Evolutionary conservation across 2,329 filamentous ascomycete species (phyloP), one percentile per base, ranked within the genome.

Genomic region (Aspergillus sp.): DNA sequence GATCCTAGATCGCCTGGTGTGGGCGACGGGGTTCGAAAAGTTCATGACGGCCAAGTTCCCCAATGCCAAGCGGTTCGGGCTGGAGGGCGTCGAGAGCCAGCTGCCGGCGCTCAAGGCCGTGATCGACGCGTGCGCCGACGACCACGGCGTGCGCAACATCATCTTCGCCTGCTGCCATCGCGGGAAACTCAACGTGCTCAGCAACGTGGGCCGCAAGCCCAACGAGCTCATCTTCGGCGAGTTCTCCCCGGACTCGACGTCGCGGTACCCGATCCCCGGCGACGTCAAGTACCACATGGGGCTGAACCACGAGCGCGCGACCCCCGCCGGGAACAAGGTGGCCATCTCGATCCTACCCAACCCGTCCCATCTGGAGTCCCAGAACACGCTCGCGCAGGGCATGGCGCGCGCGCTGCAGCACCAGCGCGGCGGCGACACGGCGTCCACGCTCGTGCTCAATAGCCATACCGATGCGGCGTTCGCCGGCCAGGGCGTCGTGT

Each of bases 211-310:
- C 64, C 88, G 94, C 70, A 99, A 99, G 79, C 93, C 94, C 66
- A 97, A 97, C 76, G 94, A 97, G 79, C 97, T 93, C 60, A 97
- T 99, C 76, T 99, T 99, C 81, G 96, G 89, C 72, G 94, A 99
- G 75, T 99, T 99, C 68, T 89, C 51, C 88, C 89, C 64, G 93
- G 97, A 64, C 94, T 97, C 78, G 94, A 94, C 54, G 97, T 47
- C 45, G 17, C 20, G 9, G 2, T 36, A 32, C 13, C n/a, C 11
- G n/a, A 47, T 47, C n/a, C 16, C 94, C 52, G 94, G 94, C 66
- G 94, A 99, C 73, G 94, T 99, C 76, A 99, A 99, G 78, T 99
- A 99, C 79, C 94, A 99, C 79, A 81, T 99, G 67, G 34, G 34
- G 14, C 5, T 38, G 34, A 38, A 38, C 81, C 97, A 97, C 64